Evolutionary conservation across 371 early-diverging fungal species (phyloP).

Genomic region (Rhizopus arrhizus): DNA sequence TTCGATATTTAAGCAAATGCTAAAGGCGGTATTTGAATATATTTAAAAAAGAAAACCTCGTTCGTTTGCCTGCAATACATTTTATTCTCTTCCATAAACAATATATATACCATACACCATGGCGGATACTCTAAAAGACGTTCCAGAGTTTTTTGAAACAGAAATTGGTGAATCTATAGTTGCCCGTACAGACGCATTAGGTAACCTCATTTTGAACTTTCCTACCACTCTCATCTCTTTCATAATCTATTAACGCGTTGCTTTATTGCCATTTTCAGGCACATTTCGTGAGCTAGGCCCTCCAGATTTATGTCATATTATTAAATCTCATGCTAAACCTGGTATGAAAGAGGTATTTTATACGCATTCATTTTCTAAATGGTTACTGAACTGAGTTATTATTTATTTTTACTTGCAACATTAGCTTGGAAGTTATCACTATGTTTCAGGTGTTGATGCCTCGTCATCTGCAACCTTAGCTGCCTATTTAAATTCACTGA

Average conservation of each 20-base stretch:
- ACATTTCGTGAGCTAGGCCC: conserved; percentile 93
- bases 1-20: too few species aligned
- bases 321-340: conserved; percentile 83
- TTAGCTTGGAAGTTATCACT: conserved; percentile 76
- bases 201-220: conserved; percentile 45
- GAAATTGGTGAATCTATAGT: conserved; percentile 85
- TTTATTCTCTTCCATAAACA: too few species aligned
- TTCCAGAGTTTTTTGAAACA: conserved; percentile 92
- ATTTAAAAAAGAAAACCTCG: too few species aligned
- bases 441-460: conserved; percentile 91
- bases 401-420: neutral
- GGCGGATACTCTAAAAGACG: conserved; percentile 69
- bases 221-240: neutral
- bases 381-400: too few species aligned
- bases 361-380: neutral
- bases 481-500: conserved; percentile 92
- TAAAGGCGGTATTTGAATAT: too few species aligned
- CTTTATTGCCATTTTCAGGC: conserved; percentile 44
- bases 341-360: conserved; percentile 74
- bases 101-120: conserved; percentile 16
- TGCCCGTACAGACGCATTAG: conserved; percentile 86
- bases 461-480: conserved; percentile 94
- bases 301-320: conserved; percentile 93
- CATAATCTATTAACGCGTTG: neutral
- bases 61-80: too few species aligned